Percentiles rank a stretch among this genome's conserved stretches.
phyloP scores from a whole-genome alignment of 2,329 filamentous ascomycete species.

The Ceratocystis colombiana region DNA sequence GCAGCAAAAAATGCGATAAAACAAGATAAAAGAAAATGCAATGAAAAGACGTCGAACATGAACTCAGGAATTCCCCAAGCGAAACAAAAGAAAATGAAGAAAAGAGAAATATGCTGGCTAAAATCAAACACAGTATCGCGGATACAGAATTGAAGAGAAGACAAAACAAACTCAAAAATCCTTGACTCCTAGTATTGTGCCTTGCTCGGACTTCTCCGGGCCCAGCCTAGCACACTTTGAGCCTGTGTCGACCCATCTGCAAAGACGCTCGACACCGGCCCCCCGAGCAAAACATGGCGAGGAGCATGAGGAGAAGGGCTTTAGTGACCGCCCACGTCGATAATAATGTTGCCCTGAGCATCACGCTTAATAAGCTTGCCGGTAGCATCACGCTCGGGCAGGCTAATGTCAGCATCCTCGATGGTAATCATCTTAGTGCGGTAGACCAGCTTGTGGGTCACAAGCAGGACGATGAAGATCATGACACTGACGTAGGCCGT shows the following conservation, averaged over 20 bases:
- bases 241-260: neutral
- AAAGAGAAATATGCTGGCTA: conserved; percentile 7
- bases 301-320: neutral
- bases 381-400: conserved; percentile 12
- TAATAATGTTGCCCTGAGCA: neutral
- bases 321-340: neutral
- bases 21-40: neutral
- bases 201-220: neutral
- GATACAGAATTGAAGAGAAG: conserved; percentile 10
- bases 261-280: neutral
- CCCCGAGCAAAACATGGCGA: neutral
- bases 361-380: conserved; percentile 6
- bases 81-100: neutral
- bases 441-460: conserved; percentile 48
- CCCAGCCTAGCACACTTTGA: neutral
- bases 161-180: neutral
- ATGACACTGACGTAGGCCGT: conserved; percentile 55
- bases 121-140: conserved; percentile 14
- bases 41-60: neutral
- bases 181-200: conserved; percentile 2
- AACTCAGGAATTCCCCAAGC: neutral
- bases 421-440: conserved; percentile 35
- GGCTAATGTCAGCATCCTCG: conserved; percentile 33
- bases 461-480: conserved; percentile 49
- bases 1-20: neutral